Evolutionary conservation across 2,329 filamentous ascomycete species (phyloP).

Genomic region (Penicillium sp.): DNA sequence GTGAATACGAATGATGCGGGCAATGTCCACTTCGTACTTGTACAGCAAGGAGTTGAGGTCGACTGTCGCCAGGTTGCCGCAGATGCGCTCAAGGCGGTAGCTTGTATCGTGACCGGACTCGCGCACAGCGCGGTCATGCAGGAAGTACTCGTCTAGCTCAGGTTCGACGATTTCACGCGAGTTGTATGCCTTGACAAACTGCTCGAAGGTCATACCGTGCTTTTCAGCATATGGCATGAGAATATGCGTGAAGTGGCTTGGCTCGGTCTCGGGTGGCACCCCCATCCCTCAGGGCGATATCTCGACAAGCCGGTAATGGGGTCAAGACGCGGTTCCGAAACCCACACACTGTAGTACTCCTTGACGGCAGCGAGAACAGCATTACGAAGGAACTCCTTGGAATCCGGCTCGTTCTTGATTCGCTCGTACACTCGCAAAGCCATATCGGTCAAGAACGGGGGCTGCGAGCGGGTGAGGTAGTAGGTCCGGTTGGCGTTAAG

Average conservation of each 20-base stretch:
- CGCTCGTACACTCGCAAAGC: constrained; percentile 86
- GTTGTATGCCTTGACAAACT: constrained; percentile 90
- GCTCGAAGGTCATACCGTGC: constrained; percentile 70
- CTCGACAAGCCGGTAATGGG: constrained; percentile 71
- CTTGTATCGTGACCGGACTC: constrained; percentile 97
- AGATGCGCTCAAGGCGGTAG: constrained; percentile 83
- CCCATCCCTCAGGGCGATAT: constrained; percentile 76
- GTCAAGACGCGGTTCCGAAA: constrained; percentile 69
- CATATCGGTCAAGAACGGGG: constrained; percentile 97
- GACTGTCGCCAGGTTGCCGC: constrained; percentile 83
- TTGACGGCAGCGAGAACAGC: constrained; percentile 91
- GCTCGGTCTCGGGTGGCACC: constrained; percentile 91
- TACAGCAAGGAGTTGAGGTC: constrained; percentile 92
- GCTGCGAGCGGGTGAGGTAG: constrained; percentile 89
- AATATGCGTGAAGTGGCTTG: constrained; percentile 78
- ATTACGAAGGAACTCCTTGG: constrained; percentile 72
- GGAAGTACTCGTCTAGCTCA: constrained; percentile 88
- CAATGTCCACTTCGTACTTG: constrained; percentile 96
- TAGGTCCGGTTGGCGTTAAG: constrained; percentile 95
- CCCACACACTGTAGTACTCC: constrained; percentile 91
- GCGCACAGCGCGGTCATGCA: constrained; percentile 90
- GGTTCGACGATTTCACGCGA: constrained; percentile 69
- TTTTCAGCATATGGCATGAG: constrained; percentile 78
- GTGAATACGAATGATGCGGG: constrained; percentile 72
- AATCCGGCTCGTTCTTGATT: constrained; percentile 78